Percentiles rank a stretch among this genome's conserved stretches.
Conservation (phyloP, 192 early-diverging fungal species). For the Coemansia sp. region DNA sequence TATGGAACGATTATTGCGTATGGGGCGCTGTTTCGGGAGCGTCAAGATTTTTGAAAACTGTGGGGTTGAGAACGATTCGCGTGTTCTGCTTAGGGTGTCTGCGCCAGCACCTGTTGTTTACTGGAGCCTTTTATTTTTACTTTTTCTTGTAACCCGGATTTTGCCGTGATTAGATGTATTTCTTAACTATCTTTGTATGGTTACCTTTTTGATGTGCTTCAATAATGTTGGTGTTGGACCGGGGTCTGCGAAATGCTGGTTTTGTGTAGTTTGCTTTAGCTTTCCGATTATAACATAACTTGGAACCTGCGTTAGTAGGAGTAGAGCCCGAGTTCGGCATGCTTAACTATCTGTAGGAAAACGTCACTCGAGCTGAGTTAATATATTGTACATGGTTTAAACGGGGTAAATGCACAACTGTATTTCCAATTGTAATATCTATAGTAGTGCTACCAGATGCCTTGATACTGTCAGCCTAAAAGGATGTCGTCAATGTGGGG, state of each 20-base stretch:
- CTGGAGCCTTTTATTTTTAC: neutral
- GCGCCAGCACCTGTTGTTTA: neutral
- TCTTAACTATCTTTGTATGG: neutral
- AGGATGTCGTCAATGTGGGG: neutral
- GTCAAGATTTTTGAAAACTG: slow-evolving; percentile 28
- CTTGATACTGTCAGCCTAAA: neutral
- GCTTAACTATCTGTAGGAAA: neutral
- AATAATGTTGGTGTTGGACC: neutral
- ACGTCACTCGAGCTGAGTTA: neutral
- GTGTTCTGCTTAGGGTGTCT: neutral
- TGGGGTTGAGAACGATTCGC: neutral
- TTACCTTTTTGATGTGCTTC: neutral
- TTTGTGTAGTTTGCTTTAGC: neutral
- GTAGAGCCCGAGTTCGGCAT: neutral
- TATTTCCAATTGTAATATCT: neutral
- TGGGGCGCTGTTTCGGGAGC: slow-evolving; percentile 45
- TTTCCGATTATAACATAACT: neutral
- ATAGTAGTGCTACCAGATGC: neutral
- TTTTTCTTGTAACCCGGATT: neutral
- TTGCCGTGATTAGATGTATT: slow-evolving; percentile 1
- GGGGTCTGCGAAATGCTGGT: neutral
- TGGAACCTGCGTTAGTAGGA: neutral
- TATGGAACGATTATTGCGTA: slow-evolving; percentile 82
- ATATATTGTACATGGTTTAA: neutral
- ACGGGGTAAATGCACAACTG: neutral